These are phyloP conservation scores for Dillenia turbinata DNA, from an alignment of 164 flowering plant genomes.

Conservation along the genomic window DNA sequence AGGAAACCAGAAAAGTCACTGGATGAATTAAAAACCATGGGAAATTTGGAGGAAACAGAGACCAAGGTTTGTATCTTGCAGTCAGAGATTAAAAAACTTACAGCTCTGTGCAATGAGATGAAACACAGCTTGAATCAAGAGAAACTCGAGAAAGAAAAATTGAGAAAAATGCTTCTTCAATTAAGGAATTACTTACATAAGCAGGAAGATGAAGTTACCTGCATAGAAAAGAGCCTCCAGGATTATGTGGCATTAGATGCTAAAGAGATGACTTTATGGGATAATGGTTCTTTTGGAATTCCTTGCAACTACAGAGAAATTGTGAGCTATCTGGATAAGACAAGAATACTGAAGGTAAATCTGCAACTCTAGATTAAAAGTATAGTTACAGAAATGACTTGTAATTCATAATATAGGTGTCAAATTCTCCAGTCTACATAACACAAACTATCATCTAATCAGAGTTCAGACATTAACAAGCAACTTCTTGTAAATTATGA, in stretches of 20 bases:
- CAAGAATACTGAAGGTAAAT: slow-evolving; percentile 68
- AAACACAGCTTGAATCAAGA: slow-evolving; percentile 39
- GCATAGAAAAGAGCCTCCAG: slow-evolving; percentile 57
- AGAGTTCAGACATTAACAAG: no score
- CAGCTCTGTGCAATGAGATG: slow-evolving; percentile 42
- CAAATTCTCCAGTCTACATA: neutral
- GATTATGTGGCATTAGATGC: slow-evolving; percentile 35
- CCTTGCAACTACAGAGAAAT: slow-evolving; percentile 48
- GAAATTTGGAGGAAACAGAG: slow-evolving; percentile 49
- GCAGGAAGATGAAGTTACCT: slow-evolving; percentile 47
- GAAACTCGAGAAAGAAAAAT: slow-evolving; percentile 65
- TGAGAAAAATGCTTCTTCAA: slow-evolving; percentile 45
- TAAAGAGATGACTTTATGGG: slow-evolving; percentile 22
- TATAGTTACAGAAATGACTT: neutral
- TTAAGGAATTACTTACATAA: slow-evolving; percentile 50
- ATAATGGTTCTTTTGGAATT: slow-evolving; percentile 27
- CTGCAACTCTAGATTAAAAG: neutral
- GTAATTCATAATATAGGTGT: neutral
- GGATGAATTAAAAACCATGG: slow-evolving; percentile 39
- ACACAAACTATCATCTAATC: no score
- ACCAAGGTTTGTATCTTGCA: slow-evolving; percentile 21
- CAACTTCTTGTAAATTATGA: neutral
- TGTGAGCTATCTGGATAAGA: slow-evolving; percentile 47
- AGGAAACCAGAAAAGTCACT: slow-evolving; percentile 39
- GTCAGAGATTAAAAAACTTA: slow-evolving; percentile 43